Percentiles rank a stretch among this genome's conserved stretches.
These are phyloP conservation scores for Sporothrix schenckii DNA, from an alignment of 2,329 filamentous ascomycete genomes.

Conservation along the genomic window DNA sequence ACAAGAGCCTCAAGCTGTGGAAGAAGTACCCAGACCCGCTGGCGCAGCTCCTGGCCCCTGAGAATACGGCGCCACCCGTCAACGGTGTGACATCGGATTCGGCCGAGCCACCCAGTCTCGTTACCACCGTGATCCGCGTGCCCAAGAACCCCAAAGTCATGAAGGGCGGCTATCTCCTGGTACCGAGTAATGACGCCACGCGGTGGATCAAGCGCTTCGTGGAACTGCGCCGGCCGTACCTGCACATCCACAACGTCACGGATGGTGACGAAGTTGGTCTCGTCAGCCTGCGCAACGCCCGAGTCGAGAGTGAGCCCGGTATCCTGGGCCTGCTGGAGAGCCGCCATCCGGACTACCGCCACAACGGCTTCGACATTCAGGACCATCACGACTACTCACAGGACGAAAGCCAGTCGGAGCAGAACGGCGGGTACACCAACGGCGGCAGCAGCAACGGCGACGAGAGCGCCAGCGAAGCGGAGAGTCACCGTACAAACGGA, in stretches of 20 bases:
- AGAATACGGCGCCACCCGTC: slow-evolving; percentile 69
- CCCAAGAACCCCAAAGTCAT: slow-evolving; percentile 79
- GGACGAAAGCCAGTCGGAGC: slow-evolving; percentile 15
- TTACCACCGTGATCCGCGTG: slow-evolving; percentile 75
- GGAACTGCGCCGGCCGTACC: slow-evolving; percentile 85
- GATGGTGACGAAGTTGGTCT: slow-evolving; percentile 90
- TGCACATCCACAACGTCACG: slow-evolving; percentile 82
- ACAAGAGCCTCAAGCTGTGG: slow-evolving; percentile 68
- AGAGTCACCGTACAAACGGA: slow-evolving; percentile 1
- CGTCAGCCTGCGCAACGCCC: slow-evolving; percentile 83
- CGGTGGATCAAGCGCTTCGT: slow-evolving; percentile 92
- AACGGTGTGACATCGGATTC: slow-evolving; percentile 58
- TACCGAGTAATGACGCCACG: slow-evolving; percentile 77
- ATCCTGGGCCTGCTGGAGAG: slow-evolving; percentile 73
- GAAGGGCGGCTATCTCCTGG: slow-evolving; percentile 85
- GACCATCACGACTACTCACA: slow-evolving; percentile 28
- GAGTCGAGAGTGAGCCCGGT: slow-evolving; percentile 90
- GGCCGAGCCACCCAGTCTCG: slow-evolving; percentile 63
- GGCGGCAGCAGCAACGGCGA: slow-evolving; percentile 42
- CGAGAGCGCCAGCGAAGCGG: slow-evolving; percentile 35
- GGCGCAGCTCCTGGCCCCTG: slow-evolving; percentile 58
- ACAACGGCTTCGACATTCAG: slow-evolving; percentile 33
- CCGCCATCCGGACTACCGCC: slow-evolving; percentile 36
- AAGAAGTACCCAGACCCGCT: slow-evolving; percentile 60
- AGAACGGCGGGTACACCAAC: slow-evolving; percentile 27